Evolutionary conservation across 2,329 filamentous ascomycete genomes (phyloP).

Genomic region (Penicillium occitanis): DNA sequence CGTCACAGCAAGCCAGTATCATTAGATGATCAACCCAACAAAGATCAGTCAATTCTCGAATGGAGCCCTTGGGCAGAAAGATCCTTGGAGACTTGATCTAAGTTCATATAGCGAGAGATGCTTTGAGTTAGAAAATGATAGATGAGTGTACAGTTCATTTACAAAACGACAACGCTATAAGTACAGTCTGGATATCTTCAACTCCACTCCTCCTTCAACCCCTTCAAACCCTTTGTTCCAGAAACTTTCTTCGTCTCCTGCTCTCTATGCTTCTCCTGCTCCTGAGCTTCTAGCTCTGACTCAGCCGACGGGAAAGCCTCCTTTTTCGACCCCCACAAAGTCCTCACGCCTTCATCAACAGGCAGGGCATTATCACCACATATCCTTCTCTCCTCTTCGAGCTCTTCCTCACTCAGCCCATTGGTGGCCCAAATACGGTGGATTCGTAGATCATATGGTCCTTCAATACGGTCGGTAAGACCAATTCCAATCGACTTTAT

Average conservation of each 20-base stretch:
- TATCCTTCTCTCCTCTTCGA: constrained; percentile 43
- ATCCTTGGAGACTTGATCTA: background rate
- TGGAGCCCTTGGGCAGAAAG: too few relatives aligned
- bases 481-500: constrained; percentile 83
- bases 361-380: constrained; percentile 42
- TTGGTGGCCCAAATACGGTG: constrained; percentile 92
- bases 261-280: constrained; percentile 15
- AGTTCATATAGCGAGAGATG: background rate
- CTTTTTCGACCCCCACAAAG: constrained; percentile 28
- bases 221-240: constrained; percentile 37
- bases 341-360: constrained; percentile 37
- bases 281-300: constrained; percentile 6
- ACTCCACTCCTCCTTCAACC: constrained; percentile 37
- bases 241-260: constrained; percentile 23
- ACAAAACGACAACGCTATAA: background rate
- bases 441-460: constrained; percentile 83
- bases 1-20: background rate
- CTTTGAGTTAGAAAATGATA: background rate
- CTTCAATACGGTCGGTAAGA: constrained; percentile 82
- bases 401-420: constrained; percentile 46
- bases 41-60: background rate
- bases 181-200: background rate
- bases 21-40: background rate
- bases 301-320: constrained; percentile 10
- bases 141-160: background rate